Conservation (phyloP, 2,329 filamentous ascomycete genomes). For the Ophiostoma novo-ulmi region DNA sequence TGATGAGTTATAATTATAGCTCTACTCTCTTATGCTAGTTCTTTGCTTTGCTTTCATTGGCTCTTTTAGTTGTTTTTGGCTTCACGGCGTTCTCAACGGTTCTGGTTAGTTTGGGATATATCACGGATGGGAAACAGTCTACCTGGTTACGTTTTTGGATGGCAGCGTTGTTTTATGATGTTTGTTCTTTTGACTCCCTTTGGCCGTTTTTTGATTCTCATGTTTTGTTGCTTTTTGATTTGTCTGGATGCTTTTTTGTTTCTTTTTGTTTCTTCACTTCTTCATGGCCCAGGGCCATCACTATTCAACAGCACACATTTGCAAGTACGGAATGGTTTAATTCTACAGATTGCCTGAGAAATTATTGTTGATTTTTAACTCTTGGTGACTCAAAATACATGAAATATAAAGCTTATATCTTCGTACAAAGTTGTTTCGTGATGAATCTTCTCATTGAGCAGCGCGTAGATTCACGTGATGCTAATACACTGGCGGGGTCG, state of each 20-base stretch:
- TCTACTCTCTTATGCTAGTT: not conserved
- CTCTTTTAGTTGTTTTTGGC: not conserved
- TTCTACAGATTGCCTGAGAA: not conserved
- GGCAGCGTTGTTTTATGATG: not conserved
- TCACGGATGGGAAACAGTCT: slow-evolving; percentile 8
- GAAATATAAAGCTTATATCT: not conserved
- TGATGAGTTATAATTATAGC: slow-evolving; percentile 35
- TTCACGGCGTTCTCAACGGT: slow-evolving; percentile 4
- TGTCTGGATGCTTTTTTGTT: too few relatives aligned
- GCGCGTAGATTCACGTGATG: slow-evolving; percentile 4
- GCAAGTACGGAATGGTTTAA: not conserved
- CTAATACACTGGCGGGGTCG: not conserved
- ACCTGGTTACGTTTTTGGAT: slow-evolving; percentile 3
- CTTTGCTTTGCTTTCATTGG: not conserved
- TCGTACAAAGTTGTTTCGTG: not conserved
- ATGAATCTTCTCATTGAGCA: not conserved
- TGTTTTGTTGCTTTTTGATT: not conserved
- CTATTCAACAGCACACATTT: not conserved
- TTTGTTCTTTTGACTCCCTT: not conserved
- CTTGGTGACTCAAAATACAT: not conserved
- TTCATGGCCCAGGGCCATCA: not conserved
- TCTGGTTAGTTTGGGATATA: not conserved
- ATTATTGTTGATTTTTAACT: too few relatives aligned
- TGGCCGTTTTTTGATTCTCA: not conserved
- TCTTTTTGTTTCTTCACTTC: not conserved